These are phyloP conservation scores for Cupressus sempervirens DNA, from an alignment of 75 land plant species.

Conservation along the genomic window DNA sequence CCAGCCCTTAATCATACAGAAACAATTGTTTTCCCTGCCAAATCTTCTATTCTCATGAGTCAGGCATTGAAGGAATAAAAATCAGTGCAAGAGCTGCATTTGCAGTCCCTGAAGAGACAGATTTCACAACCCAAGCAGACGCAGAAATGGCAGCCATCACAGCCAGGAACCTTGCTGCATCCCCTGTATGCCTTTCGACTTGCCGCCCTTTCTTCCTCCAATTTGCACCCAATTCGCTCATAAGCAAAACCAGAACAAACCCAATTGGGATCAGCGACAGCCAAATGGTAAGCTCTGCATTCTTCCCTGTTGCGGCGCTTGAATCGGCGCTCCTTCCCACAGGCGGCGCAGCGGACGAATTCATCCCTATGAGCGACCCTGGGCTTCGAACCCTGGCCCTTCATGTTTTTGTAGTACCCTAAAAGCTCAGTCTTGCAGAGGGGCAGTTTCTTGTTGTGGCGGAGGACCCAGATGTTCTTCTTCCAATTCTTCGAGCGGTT, in stretches of 20 bases:
- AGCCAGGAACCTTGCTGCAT: background rate
- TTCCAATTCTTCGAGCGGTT: background rate
- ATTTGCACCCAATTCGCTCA: background rate
- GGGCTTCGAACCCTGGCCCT: background rate
- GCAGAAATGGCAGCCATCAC: background rate
- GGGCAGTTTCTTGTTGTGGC: background rate
- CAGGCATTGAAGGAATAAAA: no score
- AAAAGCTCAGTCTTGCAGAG: background rate
- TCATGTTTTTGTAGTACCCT: background rate
- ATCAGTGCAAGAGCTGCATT: background rate
- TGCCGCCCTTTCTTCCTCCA: slow-evolving; percentile 6
- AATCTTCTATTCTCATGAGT: no score
- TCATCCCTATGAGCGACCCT: background rate
- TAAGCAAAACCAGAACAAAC: background rate
- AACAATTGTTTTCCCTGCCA: no score
- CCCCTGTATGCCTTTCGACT: background rate
- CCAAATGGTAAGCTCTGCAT: background rate
- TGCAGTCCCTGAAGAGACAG: background rate
- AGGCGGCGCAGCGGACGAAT: background rate
- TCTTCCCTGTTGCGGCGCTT: background rate
- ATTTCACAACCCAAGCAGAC: background rate
- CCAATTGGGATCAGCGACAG: background rate
- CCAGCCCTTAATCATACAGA: no score
- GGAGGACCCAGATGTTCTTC: slow-evolving; percentile 1
- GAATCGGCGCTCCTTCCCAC: background rate